Evolutionary conservation across 192 early-diverging fungal genomes (phyloP).

Genomic region (Coemansia sp.): DNA sequence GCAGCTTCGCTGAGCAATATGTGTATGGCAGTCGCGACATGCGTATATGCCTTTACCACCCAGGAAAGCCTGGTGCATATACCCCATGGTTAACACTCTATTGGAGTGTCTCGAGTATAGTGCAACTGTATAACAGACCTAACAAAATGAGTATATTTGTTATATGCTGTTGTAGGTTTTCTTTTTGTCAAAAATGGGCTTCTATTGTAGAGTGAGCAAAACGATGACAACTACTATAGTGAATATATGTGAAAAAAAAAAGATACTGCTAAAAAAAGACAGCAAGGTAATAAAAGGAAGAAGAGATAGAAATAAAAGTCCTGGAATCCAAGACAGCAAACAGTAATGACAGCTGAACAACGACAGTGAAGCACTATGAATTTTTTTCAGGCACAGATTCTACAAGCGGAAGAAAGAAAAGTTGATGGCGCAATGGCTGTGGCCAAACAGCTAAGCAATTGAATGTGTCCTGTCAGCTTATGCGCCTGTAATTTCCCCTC

Average conservation of each 20-base stretch:
- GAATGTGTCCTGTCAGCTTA: too few relatives aligned
- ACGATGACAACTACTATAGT: neutral
- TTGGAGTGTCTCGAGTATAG: neutral
- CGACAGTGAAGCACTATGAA: neutral
- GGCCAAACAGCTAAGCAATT: neutral
- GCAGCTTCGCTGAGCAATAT: conserved; percentile 34
- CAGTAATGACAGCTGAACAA: neutral
- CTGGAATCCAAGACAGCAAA: conserved; percentile 1
- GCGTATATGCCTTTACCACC: conserved; percentile 38
- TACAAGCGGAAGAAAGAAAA: neutral
- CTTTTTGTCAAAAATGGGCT: too few relatives aligned
- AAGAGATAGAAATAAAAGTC: neutral
- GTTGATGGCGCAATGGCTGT: neutral
- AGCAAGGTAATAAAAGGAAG: neutral
- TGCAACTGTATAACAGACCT: neutral
- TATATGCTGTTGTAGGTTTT: neutral
- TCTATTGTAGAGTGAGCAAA: neutral
- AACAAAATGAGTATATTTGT: neutral
- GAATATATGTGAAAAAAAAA: neutral
- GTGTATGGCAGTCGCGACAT: conserved; percentile 48
- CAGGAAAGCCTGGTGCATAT: conserved; percentile 51
- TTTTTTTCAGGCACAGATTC: neutral
- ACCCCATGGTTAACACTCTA: conserved; percentile 32
- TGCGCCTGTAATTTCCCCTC: neutral
- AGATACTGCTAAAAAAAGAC: neutral